Conservation (phyloP, 129 eudicot species). For the Lactuca saligna region DNA sequence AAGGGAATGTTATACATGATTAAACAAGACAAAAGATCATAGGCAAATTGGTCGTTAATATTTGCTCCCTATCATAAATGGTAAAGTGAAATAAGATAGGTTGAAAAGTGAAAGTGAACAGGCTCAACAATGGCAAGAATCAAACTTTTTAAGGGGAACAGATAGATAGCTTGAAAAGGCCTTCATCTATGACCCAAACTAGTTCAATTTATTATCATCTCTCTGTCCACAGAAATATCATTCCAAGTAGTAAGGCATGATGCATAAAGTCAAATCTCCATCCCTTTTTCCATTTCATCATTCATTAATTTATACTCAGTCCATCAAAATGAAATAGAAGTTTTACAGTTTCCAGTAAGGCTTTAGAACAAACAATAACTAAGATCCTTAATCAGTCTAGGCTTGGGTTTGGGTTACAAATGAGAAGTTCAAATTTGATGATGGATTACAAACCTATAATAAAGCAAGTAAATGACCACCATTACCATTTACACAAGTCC, state of each 20-base stretch:
- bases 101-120: too few species aligned
- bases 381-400: conserved; percentile 9
- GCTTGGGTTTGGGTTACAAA: conserved; percentile 2
- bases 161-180: conserved; percentile 4
- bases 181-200: conserved; percentile 3
- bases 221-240: not conserved
- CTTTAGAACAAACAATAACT: not conserved
- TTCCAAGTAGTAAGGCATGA: conserved; percentile 12
- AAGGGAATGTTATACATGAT: not conserved
- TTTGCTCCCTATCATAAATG: not conserved
- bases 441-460: not conserved
- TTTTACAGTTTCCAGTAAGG: not conserved
- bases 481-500: not conserved
- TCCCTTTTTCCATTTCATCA: not conserved
- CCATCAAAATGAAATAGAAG: not conserved
- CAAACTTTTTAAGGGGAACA: conserved; percentile 1
- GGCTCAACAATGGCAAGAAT: conserved; percentile 1
- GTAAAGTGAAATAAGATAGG: not conserved
- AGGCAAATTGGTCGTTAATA: not conserved
- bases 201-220: conserved; percentile 15
- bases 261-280: not conserved
- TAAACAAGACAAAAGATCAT: not conserved
- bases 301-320: not conserved
- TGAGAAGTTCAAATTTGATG: not conserved
- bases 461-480: not conserved